Conservation (phyloP, 2,329 filamentous ascomycete genomes). For the Fusarium scirpi region DNA sequence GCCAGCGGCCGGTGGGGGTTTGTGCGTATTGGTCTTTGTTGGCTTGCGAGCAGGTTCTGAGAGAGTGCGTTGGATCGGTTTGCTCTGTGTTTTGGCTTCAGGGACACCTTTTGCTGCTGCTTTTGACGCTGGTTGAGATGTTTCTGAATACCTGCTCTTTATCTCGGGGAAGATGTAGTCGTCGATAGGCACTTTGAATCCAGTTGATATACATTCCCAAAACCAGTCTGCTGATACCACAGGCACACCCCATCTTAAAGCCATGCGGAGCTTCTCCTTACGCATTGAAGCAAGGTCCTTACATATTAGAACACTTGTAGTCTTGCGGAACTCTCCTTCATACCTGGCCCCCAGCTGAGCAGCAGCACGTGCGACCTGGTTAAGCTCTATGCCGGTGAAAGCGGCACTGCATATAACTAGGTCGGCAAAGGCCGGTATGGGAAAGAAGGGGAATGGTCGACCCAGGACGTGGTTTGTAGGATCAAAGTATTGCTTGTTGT, state of each 20-base stretch:
- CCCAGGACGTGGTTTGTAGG: slow-evolving; percentile 79
- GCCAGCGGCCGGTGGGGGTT: slow-evolving; percentile 43
- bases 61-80: slow-evolving; percentile 38
- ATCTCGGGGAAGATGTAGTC: slow-evolving; percentile 63
- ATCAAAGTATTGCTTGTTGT: slow-evolving; percentile 77
- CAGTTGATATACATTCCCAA: slow-evolving; percentile 79
- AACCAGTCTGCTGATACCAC: slow-evolving; percentile 88
- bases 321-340: slow-evolving; percentile 78
- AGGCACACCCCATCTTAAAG: slow-evolving; percentile 79
- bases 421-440: slow-evolving; percentile 75
- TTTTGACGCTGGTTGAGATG: slow-evolving; percentile 15
- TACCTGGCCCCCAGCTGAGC: slow-evolving; percentile 83
- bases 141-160: slow-evolving; percentile 48
- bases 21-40: slow-evolving; percentile 26
- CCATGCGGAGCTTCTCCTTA: slow-evolving; percentile 83
- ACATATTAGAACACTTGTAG: slow-evolving; percentile 83
- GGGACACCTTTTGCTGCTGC: slow-evolving; percentile 3
- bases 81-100: slow-evolving; percentile 12
- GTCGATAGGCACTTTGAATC: slow-evolving; percentile 60
- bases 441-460: slow-evolving; percentile 78
- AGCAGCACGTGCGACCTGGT: slow-evolving; percentile 84
- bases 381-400: slow-evolving; percentile 84
- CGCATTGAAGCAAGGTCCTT: slow-evolving; percentile 67
- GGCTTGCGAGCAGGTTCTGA: slow-evolving; percentile 35
- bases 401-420: slow-evolving; percentile 83